phyloP scores from a whole-genome alignment of 129 eudicot species.

The Ambrosia trifida region DNA sequence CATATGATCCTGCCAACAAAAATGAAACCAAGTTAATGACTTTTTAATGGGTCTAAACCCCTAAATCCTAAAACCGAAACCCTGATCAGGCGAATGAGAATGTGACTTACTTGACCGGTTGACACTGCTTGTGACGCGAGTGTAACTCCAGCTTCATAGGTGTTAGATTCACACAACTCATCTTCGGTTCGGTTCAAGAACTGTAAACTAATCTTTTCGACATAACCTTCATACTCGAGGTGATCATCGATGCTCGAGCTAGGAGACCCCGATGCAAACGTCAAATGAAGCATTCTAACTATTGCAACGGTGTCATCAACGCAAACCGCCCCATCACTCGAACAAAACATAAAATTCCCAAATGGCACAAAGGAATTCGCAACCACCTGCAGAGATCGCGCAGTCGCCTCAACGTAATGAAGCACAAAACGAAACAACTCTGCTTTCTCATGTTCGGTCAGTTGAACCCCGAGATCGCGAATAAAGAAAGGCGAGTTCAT shows the following conservation, averaged over 20 bases:
- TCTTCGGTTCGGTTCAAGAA: constrained; percentile 48
- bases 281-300: constrained; percentile 60
- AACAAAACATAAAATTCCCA: constrained; percentile 81
- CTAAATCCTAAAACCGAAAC: not conserved
- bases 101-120: constrained; percentile 42
- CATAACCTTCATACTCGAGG: constrained; percentile 59
- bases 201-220: constrained; percentile 49
- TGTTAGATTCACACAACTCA: constrained; percentile 52
- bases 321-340: constrained; percentile 69
- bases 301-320: constrained; percentile 55
- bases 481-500: constrained; percentile 41
- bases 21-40: not conserved
- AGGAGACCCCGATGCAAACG: constrained; percentile 50
- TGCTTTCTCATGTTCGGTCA: constrained; percentile 34
- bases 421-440: constrained; percentile 41
- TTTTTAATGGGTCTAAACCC: no score
- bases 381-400: constrained; percentile 9
- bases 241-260: constrained; percentile 59
- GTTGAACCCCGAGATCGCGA: constrained; percentile 34
- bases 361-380: constrained; percentile 57
- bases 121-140: constrained; percentile 58
- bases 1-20: constrained; percentile 47
- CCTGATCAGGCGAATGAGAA: not conserved
- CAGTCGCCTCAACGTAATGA: constrained; percentile 29
- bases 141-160: constrained; percentile 69